Evolutionary conservation across 2,329 filamentous ascomycete species (phyloP).

Genomic region (Decorospora gaudefroyi): DNA sequence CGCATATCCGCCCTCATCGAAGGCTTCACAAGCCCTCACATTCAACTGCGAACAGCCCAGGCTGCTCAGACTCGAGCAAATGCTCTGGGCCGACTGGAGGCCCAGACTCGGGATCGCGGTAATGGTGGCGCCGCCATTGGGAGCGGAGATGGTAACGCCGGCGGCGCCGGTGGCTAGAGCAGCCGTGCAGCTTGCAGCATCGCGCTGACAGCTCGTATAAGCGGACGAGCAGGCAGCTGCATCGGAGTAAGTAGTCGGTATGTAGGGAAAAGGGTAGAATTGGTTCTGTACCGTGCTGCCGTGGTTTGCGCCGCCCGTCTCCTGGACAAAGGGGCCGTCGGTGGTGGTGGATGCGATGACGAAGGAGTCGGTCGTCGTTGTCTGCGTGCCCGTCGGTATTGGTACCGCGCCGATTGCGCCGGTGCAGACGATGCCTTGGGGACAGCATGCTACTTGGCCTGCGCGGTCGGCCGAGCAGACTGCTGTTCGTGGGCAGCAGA

Average conservation of each 20-base stretch:
- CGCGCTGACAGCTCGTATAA: conserved; percentile 58
- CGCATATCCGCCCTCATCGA: conserved; percentile 46
- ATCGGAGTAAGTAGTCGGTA: conserved; percentile 59
- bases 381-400: conserved; percentile 20
- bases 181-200: conserved; percentile 49
- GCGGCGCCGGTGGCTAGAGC: conserved; percentile 55
- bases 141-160: conserved; percentile 57
- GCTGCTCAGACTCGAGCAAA: conserved; percentile 48
- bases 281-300: conserved; percentile 53
- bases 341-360: conserved; percentile 27
- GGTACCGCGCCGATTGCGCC: conserved; percentile 42
- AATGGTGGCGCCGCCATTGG: conserved; percentile 57
- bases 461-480: conserved; percentile 61
- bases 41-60: conserved; percentile 56
- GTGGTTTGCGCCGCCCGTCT: conserved; percentile 22
- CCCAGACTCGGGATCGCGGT: conserved; percentile 48
- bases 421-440: conserved; percentile 61
- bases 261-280: conserved; percentile 58
- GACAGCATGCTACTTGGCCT: conserved; percentile 66
- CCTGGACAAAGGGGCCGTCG: conserved; percentile 29
- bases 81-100: conserved; percentile 30
- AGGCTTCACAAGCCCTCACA: conserved; percentile 52
- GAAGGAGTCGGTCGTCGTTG: conserved; percentile 26
- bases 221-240: conserved; percentile 58
- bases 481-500: conserved; percentile 61